phyloP scores from a whole-genome alignment of 441 rosid genomes.

The Mallotus repandus region DNA sequence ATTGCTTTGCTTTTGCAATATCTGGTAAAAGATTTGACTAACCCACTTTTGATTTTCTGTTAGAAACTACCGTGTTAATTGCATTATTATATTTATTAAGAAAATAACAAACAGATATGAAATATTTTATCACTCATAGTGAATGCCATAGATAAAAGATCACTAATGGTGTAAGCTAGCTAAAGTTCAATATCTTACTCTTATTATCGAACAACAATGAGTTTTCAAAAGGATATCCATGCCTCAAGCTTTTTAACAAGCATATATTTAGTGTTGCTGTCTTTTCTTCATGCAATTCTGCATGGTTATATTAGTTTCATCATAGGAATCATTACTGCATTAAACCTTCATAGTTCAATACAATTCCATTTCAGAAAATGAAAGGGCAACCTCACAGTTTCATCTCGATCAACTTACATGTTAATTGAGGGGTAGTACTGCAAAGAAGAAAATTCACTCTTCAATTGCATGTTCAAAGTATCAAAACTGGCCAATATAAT shows the following conservation, averaged over 20 bases:
- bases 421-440: not conserved
- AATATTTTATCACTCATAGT: no score
- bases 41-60: not conserved
- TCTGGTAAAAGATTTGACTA: slow-evolving; percentile 27
- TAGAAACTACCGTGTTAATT: not conserved
- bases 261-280: no score
- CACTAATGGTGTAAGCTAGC: no score
- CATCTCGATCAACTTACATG: not conserved
- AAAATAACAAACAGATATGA: no score
- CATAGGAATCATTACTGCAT: not conserved
- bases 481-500: not conserved
- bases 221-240: no score
- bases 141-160: no score
- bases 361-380: not conserved
- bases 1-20: slow-evolving; percentile 16
- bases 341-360: not conserved
- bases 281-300: not conserved
- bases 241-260: not conserved
- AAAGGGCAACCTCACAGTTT: not conserved
- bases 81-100: not conserved
- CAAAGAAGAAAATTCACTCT: slow-evolving; percentile 13
- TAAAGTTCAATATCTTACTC: no score
- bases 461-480: slow-evolving; percentile 5
- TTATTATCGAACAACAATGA: no score
- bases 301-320: no score